These are phyloP conservation scores for Phytopythium chamaehyphon DNA, from an alignment of 352 stramenopile genomes.

Conservation along the genomic window DNA sequence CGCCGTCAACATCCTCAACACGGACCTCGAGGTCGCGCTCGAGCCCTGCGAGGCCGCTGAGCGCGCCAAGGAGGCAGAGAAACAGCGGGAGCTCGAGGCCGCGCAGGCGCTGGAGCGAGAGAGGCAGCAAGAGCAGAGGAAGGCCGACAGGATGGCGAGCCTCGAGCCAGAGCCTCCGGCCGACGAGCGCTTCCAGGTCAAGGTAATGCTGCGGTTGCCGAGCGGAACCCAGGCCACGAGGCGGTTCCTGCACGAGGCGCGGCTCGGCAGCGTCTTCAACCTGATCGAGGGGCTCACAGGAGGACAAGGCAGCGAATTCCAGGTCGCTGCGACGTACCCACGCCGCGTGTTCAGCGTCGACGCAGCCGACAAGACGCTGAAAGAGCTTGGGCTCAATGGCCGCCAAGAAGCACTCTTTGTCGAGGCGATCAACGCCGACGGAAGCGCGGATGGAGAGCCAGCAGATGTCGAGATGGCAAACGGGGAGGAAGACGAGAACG, in stretches of 20 bases:
- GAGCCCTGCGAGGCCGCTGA: slow-evolving; percentile 57
- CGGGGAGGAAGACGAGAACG: slow-evolving; percentile 4
- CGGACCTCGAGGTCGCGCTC: slow-evolving; percentile 78
- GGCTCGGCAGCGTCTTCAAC: slow-evolving; percentile 40
- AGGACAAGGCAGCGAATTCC: slow-evolving; percentile 31
- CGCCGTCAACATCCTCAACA: slow-evolving; percentile 72
- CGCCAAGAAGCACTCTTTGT: slow-evolving; percentile 73
- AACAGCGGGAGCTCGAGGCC: slow-evolving; percentile 29
- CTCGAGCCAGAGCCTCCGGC: slow-evolving; percentile 32
- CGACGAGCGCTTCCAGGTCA: slow-evolving; percentile 39
- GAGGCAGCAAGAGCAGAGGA: slow-evolving; percentile 37
- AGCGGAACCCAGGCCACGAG: slow-evolving; percentile 40
- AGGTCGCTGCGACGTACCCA: slow-evolving; percentile 56
- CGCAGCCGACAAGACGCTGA: slow-evolving; percentile 29
- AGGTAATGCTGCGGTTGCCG: slow-evolving; percentile 44
- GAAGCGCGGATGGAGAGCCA: background rate
- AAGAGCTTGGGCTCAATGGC: slow-evolving; percentile 46
- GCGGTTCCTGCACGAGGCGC: slow-evolving; percentile 31
- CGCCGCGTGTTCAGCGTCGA: slow-evolving; percentile 51
- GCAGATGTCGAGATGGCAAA: background rate
- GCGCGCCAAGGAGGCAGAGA: slow-evolving; percentile 31
- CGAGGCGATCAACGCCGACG: slow-evolving; percentile 20
- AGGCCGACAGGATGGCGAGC: slow-evolving; percentile 26
- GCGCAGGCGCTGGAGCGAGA: slow-evolving; percentile 16
- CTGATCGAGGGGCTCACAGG: slow-evolving; percentile 52